phyloP scores from a whole-genome alignment of 108 stramenopile genomes.

The Nannochloropsis gaditana region DNA sequence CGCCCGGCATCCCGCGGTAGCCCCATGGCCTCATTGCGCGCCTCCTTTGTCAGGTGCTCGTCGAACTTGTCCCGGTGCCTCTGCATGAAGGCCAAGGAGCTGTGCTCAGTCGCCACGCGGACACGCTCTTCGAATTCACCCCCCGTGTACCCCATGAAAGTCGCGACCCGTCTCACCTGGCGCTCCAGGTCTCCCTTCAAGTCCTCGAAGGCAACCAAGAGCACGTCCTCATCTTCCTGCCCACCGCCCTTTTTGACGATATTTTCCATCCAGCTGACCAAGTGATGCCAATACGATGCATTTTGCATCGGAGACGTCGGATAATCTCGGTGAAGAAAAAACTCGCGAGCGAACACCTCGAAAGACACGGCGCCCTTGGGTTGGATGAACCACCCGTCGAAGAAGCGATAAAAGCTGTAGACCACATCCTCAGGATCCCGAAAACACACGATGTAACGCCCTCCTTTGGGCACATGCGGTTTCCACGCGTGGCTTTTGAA shows the following conservation, averaged over 20 bases:
- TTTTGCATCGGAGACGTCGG: background rate
- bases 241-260: background rate
- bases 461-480: background rate
- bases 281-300: background rate
- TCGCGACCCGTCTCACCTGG: conserved; percentile 16
- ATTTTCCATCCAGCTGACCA: background rate
- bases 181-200: background rate
- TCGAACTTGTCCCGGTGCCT: background rate
- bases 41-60: background rate
- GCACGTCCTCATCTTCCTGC: background rate
- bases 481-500: background rate
- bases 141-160: background rate
- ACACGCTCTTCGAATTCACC: background rate
- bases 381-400: background rate
- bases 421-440: background rate
- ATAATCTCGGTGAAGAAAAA: background rate
- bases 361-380: background rate
- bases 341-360: conserved; percentile 2
- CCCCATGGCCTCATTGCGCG: background rate
- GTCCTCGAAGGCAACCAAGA: conserved; percentile 12
- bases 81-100: background rate
- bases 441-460: conserved; percentile 18
- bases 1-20: background rate
- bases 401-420: background rate
- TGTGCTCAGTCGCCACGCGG: background rate